A percentile compares a stretch with the other conserved stretches of the same genome.
phyloP scores from a whole-genome alignment of 768 basidiomycete genomes.

The Gloeostereum incarnatum region DNA sequence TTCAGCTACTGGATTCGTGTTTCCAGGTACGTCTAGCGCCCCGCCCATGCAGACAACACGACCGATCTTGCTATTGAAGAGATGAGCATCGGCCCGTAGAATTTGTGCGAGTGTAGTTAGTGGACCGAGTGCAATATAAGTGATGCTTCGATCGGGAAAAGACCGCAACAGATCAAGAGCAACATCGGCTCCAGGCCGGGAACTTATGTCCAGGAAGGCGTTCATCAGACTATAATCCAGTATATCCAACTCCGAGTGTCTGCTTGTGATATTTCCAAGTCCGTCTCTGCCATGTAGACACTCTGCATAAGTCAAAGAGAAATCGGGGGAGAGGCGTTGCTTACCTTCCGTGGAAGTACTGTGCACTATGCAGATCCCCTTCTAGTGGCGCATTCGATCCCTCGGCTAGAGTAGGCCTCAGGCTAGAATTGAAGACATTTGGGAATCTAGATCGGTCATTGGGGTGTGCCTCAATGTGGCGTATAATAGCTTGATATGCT shows the following conservation, averaged over 20 bases:
- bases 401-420: constrained; percentile 52
- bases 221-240: constrained; percentile 15
- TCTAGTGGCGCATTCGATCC: constrained; percentile 61
- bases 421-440: constrained; percentile 39
- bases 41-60: constrained; percentile 92
- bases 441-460: constrained; percentile 47
- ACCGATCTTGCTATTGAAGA: constrained; percentile 51
- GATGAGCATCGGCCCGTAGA: constrained; percentile 41
- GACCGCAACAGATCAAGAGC: constrained; percentile 44
- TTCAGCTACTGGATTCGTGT: constrained; percentile 73
- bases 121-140: constrained; percentile 69
- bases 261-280: constrained; percentile 44
- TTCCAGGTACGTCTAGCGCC: constrained; percentile 85
- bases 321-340: constrained; percentile 8
- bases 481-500: constrained; percentile 57
- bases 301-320: constrained; percentile 2
- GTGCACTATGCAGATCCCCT: constrained; percentile 65
- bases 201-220: constrained; percentile 38
- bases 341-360: constrained; percentile 80
- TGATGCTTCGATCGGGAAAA: constrained; percentile 42
- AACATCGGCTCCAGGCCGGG: constrained; percentile 41
- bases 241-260: constrained; percentile 56
- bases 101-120: constrained; percentile 74
- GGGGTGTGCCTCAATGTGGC: constrained; percentile 48
- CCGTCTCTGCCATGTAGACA: constrained; percentile 73